Evolutionary conservation across 2,329 filamentous ascomycete species (phyloP).

Genomic region (Colletotrichum higginsianum): DNA sequence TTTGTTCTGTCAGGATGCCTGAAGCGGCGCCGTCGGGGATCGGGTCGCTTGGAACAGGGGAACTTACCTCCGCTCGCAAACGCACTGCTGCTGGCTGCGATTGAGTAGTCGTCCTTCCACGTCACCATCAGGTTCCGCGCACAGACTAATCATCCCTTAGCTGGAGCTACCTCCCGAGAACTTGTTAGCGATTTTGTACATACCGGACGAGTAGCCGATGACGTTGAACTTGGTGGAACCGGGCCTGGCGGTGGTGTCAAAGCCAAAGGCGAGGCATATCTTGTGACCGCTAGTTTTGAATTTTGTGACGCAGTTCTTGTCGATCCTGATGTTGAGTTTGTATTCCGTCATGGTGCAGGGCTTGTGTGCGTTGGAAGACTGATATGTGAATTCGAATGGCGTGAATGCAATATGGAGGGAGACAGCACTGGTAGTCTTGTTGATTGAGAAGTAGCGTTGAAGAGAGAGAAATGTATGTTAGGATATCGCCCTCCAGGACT

Average conservation of each 20-base stretch:
- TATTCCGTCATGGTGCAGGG: slow-evolving; percentile 6
- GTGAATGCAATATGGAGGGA: not conserved
- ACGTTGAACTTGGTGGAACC: slow-evolving; percentile 21
- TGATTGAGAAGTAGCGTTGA: too few species aligned
- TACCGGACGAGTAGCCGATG: slow-evolving; percentile 19
- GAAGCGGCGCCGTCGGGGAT: too few species aligned
- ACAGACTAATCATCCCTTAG: not conserved
- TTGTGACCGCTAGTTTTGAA: slow-evolving; percentile 14
- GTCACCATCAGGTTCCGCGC: slow-evolving; percentile 12
- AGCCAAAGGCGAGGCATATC: slow-evolving; percentile 20
- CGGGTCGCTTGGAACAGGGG: too few species aligned
- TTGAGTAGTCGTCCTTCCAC: slow-evolving; percentile 10
- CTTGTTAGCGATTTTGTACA: not conserved
- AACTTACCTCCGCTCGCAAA: slow-evolving; percentile 15
- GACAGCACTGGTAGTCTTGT: too few species aligned
- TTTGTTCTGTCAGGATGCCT: not conserved
- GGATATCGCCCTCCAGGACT: not conserved
- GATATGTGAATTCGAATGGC: too few species aligned
- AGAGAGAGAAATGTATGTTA: too few species aligned
- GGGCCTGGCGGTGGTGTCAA: slow-evolving; percentile 15
- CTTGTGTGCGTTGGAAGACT: not conserved
- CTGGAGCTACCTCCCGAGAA: too few species aligned
- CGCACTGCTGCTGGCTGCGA: slow-evolving; percentile 15
- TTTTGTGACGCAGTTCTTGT: slow-evolving; percentile 1
- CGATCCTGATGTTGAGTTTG: slow-evolving; percentile 14